Base-by-base conservation (phyloP, 2,329 filamentous ascomycete genomes). In the Diaporthe vaccinii region DNA sequence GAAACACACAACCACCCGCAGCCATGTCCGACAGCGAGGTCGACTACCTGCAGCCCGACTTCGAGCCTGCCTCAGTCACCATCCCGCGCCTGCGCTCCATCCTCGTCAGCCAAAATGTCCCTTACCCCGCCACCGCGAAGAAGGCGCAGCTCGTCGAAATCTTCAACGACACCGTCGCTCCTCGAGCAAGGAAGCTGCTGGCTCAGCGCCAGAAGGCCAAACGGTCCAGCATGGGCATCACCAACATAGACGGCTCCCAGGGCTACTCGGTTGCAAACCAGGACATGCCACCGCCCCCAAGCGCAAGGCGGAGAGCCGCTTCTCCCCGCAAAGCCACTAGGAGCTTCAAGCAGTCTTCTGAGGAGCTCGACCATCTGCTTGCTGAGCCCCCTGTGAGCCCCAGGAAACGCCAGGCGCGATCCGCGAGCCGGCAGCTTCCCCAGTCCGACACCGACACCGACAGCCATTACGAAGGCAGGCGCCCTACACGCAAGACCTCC, bases 41-140 rank as follows among this genome's bases (percentile, higher is more conserved):
- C 79, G 94, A 95, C 79, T 99, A 98, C 83, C 92, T 98, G 44
- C 92, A 96, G 81, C 90, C 94, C 73, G 94, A 91, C 80, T 98
- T 98, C 83, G 95, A 99, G 83, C 92, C 97, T 28, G 89, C 90
- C 81, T 91, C 90, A 78, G 90, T 98, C 78, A 98, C 95, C 1
- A 92, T 98, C 68, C 95, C 97, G 39, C 93, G 94, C 61, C 88
- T 99, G 79, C 94, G 97, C 80, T 96, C 94, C 67, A 97, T 98
- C 78, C 91, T 99, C 75, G 94, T 98, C 80, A 93, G 92, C 78
- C 95, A 99, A 86, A 94, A 95, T 82, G 88, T 98, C 80, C 86
- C 91, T 51, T 98, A 98, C 82, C 93, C 96, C 7, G 93, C 95
- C 0, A 96, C 93, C 6, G 95, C 97, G 17, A 99, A 98, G 86